Conservation (phyloP, 2,329 filamentous ascomycete genomes). For the Stachybotrys echinatus region DNA sequence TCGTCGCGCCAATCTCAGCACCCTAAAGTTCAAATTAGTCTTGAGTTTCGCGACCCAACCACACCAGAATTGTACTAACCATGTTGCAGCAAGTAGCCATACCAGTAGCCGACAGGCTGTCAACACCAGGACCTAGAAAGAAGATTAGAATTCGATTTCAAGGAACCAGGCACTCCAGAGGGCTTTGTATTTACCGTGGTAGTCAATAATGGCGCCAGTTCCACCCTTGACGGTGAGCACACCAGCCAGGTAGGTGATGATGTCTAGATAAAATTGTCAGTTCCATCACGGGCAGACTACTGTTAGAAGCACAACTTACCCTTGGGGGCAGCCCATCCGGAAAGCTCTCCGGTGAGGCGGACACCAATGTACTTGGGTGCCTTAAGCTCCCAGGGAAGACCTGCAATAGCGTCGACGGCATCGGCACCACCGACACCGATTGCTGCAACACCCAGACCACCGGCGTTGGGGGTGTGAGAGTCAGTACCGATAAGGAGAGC, state of each 20-base stretch:
- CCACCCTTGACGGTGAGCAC: conserved; percentile 97
- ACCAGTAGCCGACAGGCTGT: conserved; percentile 73
- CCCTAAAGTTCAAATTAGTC: conserved; percentile 15
- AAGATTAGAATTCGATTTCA: neutral
- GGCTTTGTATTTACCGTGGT: conserved; percentile 47
- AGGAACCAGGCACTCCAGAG: conserved; percentile 35
- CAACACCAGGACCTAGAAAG: conserved; percentile 54
- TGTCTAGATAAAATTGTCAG: conserved; percentile 50
- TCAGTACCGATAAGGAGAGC: conserved; percentile 97
- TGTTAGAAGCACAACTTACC: conserved; percentile 45
- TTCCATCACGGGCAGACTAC: neutral
- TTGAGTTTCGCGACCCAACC: neutral
- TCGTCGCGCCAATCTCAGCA: conserved; percentile 78
- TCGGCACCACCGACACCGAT: conserved; percentile 98
- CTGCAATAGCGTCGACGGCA: conserved; percentile 97
- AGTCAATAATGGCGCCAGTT: conserved; percentile 85
- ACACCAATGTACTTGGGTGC: conserved; percentile 96
- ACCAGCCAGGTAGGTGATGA: conserved; percentile 95
- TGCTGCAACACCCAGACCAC: conserved; percentile 89
- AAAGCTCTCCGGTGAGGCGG: conserved; percentile 83
- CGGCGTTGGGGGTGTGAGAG: conserved; percentile 95
- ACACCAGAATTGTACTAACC: conserved; percentile 25
- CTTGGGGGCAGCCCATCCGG: conserved; percentile 91
- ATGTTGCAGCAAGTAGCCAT: conserved; percentile 79
- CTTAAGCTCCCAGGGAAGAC: conserved; percentile 96